Evolutionary conservation across 306 rosid genomes (phyloP).

Genomic region (Sicyos edulis): DNA sequence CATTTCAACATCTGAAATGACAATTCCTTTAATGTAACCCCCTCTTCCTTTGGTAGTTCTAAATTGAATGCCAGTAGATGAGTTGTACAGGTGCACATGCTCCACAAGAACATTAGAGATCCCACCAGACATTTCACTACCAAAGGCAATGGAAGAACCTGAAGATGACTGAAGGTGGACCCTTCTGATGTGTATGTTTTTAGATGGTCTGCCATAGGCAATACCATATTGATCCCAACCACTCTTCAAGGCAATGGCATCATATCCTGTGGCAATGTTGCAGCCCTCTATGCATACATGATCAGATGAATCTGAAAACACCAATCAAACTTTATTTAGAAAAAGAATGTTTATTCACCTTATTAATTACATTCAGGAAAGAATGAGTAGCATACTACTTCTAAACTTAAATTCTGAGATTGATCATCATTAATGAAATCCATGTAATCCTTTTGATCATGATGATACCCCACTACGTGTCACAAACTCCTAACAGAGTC

Average conservation of each 20-base stretch:
- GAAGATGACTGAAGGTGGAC: constrained; percentile 59
- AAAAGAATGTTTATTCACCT: constrained; percentile 5
- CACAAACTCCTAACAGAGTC: no score
- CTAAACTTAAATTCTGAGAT: no score
- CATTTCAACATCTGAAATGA: constrained; percentile 53
- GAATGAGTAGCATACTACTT: background rate
- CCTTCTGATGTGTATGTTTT: constrained; percentile 65
- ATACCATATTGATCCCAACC: constrained; percentile 99
- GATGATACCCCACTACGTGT: no score
- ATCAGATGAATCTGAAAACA: constrained; percentile 79
- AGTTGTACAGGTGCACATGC: constrained; percentile 59
- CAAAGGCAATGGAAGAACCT: constrained; percentile 77
- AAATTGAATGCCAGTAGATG: constrained; percentile 57
- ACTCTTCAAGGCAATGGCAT: constrained; percentile 82
- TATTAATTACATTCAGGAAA: background rate
- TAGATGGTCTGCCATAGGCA: constrained; percentile 76
- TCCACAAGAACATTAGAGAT: constrained; percentile 67
- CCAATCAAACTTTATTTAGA: constrained; percentile 7
- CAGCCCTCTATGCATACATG: constrained; percentile 87
- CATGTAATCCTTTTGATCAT: no score
- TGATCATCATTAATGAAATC: no score
- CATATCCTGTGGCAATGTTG: constrained; percentile 58
- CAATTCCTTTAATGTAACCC: constrained; percentile 61
- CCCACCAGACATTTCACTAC: constrained; percentile 98
- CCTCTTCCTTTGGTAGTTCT: constrained; percentile 84